phyloP scores from a whole-genome alignment of 331 rosid species.

The Acacia pycnantha region DNA sequence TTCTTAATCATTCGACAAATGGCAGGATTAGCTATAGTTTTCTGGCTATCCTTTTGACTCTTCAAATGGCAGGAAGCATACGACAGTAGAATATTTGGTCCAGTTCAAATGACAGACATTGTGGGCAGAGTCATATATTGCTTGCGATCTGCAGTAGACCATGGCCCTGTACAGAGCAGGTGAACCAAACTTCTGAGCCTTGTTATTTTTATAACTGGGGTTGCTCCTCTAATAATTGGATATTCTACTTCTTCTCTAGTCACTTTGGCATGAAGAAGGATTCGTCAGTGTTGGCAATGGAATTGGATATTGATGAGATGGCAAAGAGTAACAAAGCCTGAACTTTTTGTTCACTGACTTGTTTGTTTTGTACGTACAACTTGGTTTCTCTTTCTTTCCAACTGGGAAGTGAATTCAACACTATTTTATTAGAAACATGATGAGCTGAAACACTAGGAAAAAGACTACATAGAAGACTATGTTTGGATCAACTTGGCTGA shows the following conservation, averaged over 20 bases:
- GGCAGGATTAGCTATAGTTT: constrained; percentile 19
- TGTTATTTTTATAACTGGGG: background rate
- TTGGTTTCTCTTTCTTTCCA: constrained; percentile 30
- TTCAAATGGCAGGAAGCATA: constrained; percentile 73
- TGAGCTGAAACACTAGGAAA: constrained; percentile 31
- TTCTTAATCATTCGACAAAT: too few relatives aligned
- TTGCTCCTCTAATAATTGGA: constrained; percentile 7
- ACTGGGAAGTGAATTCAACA: constrained; percentile 34
- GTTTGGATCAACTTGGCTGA: constrained; percentile 6
- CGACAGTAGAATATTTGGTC: constrained; percentile 94
- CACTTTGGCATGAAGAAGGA: constrained; percentile 63
- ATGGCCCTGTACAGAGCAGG: constrained; percentile 95
- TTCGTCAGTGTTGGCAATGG: constrained; percentile 73
- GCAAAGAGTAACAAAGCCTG: constrained; percentile 71
- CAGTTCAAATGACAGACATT: constrained; percentile 76
- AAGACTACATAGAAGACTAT: constrained; percentile 17
- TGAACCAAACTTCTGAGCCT: constrained; percentile 32
- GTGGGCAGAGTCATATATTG: constrained; percentile 95
- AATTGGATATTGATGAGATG: constrained; percentile 90
- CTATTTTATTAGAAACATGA: constrained; percentile 24
- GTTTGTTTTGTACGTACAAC: constrained; percentile 32
- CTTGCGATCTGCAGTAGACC: constrained; percentile 87
- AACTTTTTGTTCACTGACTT: constrained; percentile 33
- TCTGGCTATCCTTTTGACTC: constrained; percentile 22
- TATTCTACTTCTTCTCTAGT: constrained; percentile 44